Evolutionary conservation across 2,329 filamentous ascomycete species (phyloP), one percentile per base, ranked within the genome.

Genomic region (Mycosphaerella sp.): DNA sequence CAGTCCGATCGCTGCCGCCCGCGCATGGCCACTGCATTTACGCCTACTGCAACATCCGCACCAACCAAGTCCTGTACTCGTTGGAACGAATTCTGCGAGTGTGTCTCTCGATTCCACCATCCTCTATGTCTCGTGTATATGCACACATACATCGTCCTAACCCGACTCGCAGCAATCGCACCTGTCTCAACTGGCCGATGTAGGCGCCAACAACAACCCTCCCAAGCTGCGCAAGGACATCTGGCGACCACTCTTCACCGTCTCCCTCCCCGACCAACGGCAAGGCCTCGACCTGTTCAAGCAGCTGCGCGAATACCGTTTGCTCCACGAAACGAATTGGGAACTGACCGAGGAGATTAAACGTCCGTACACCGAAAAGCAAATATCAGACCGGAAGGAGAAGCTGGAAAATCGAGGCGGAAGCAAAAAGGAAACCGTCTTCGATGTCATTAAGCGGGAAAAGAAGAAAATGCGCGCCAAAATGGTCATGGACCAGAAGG

Each of bases 61-160:
- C 81, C 32, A 81, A 82, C 53, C 81, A 84, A 67, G 77, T 84
- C 57, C 70, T 84, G 49, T 84, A 84, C 67, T 83, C 81, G 17
- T 68, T 84, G 56, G 75, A 74, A 36, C 74, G 77, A 46, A 71
- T 74, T 46, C 65, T 84, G 41, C 72, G 81, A 57, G 80, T 82
- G 70, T 58, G 72, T 46, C 18, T 35, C 13, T 6, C 34, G 9
- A 10, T 6, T 30, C 10, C 30, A 17, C 6, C 16, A 18, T n/a
- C 25, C n/a, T 47, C 14, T 10, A n/a, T 8, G 21, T 25, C 21
- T 25, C 18, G 21, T 30, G 25, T n/a, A 12, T 14, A 17, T n/a
- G n/a, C n/a, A n/a, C n/a, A n/a, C n/a, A n/a, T n/a, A n/a, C n/a
- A n/a, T 2, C 4, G n/a, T 28, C 9, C 35, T 39, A 21, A 39